These are phyloP conservation scores for Amphibolis antarctica DNA, from an alignment of 106 monocot species.

Conservation along the genomic window DNA sequence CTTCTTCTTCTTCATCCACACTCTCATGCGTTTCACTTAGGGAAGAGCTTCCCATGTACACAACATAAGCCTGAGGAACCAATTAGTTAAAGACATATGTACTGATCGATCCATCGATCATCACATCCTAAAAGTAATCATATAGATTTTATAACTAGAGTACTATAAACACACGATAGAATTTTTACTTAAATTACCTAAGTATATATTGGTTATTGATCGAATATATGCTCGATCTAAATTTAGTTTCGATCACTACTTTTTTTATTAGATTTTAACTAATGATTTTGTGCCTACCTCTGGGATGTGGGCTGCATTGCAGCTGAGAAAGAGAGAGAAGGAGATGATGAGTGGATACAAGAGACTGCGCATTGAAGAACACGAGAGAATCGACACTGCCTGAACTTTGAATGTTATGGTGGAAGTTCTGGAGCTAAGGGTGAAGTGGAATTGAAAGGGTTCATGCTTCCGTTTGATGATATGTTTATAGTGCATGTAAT, in stretches of 20 bases:
- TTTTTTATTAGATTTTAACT: no score
- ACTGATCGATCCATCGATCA: no score
- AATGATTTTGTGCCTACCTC: no score
- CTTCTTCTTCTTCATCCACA: constrained; percentile 16
- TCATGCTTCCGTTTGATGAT: neutral
- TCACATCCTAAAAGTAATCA: no score
- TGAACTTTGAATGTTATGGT: neutral
- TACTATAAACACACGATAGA: no score
- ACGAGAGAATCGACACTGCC: neutral
- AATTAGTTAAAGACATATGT: no score
- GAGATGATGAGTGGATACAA: constrained; percentile 23
- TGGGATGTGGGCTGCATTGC: constrained; percentile 19
- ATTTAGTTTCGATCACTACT: no score
- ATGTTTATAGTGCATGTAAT: neutral
- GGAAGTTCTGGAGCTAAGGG: neutral
- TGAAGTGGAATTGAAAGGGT: neutral
- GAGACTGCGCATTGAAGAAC: constrained; percentile 19
- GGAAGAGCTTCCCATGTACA: constrained; percentile 66
- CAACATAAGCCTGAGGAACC: constrained; percentile 51
- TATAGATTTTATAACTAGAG: no score
- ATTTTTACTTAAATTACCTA: no score
- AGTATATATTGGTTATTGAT: no score
- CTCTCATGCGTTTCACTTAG: neutral
- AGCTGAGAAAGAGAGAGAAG: constrained; percentile 17
- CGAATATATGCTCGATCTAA: no score